phyloP scores from a whole-genome alignment of 306 rosid genomes.

The Comarum palustre region DNA sequence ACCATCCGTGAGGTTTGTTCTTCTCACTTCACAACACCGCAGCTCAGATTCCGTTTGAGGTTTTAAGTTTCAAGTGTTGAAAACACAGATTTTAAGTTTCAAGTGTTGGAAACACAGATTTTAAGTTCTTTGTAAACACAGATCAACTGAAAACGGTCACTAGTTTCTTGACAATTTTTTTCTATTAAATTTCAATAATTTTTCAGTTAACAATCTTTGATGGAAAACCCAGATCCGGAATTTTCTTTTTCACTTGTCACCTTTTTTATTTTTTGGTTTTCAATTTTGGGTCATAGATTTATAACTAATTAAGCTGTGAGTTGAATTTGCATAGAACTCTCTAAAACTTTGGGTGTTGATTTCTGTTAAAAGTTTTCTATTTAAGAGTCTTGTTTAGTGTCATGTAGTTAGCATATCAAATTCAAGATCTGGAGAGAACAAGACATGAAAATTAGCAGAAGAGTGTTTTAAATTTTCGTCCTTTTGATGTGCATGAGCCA shows the following conservation, averaged over 20 bases:
- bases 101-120: background rate
- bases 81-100: background rate
- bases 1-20: constrained; percentile 79
- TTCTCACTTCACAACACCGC: background rate
- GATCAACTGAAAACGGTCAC: background rate
- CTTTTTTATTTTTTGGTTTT: background rate
- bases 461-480: background rate
- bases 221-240: constrained; percentile 4
- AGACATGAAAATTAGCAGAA: background rate
- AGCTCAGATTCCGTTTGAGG: background rate
- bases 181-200: background rate
- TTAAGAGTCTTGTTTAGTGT: constrained; percentile 5
- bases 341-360: background rate
- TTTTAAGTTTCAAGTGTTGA: no score
- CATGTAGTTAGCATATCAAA: background rate
- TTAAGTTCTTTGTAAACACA: background rate
- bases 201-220: background rate
- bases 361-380: background rate
- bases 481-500: constrained; percentile 3
- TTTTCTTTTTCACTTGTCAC: background rate
- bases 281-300: background rate
- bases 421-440: constrained; percentile 17
- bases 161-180: background rate
- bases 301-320: background rate
- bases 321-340: background rate